A percentile compares a stretch with the other conserved stretches of the same genome.
These are phyloP conservation scores for Aristolochia contorta DNA, from an alignment of 164 flowering plant species.

Conservation along the genomic window DNA sequence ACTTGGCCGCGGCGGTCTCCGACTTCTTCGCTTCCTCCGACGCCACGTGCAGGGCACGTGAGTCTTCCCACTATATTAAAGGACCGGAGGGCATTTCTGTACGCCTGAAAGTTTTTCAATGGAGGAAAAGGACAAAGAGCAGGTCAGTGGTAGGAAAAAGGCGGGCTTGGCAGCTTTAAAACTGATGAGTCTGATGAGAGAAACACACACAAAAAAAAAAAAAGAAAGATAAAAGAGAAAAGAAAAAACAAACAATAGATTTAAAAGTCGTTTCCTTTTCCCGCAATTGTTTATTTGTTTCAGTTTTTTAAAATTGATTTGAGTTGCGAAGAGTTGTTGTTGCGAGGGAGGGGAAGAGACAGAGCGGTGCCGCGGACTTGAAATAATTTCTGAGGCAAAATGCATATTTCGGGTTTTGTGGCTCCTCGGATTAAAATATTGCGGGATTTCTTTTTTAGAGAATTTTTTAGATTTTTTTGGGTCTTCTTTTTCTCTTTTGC, in stretches of 20 bases:
- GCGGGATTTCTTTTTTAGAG: neutral
- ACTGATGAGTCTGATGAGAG: neutral
- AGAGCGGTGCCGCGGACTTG: too few relatives aligned
- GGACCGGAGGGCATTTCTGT: neutral
- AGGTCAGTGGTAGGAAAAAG: constrained; percentile 50
- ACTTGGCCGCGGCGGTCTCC: neutral
- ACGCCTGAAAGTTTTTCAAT: constrained; percentile 6
- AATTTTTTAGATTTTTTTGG: neutral
- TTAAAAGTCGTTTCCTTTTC: constrained; percentile 5
- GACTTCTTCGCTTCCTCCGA: neutral
- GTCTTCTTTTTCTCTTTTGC: constrained; percentile 16
- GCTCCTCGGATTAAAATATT: constrained; percentile 17
- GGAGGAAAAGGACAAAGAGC: constrained; percentile 42
- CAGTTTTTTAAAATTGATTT: too few relatives aligned
- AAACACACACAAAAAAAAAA: neutral
- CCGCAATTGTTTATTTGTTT: neutral
- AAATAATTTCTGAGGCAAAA: constrained; percentile 26
- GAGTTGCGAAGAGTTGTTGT: too few relatives aligned
- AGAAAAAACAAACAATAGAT: constrained; percentile 6
- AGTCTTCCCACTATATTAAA: neutral
- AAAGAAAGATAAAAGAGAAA: constrained; percentile 2
- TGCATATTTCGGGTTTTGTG: constrained; percentile 32
- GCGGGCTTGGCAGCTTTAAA: constrained; percentile 29
- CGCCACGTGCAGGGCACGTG: neutral
- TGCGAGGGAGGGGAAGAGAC: too few relatives aligned